A percentile compares a stretch with the other conserved stretches of the same genome.
Evolutionary conservation across 1,284 basidiomycete genomes (phyloP).

Genomic region (Ustanciosporium gigantosporum): DNA sequence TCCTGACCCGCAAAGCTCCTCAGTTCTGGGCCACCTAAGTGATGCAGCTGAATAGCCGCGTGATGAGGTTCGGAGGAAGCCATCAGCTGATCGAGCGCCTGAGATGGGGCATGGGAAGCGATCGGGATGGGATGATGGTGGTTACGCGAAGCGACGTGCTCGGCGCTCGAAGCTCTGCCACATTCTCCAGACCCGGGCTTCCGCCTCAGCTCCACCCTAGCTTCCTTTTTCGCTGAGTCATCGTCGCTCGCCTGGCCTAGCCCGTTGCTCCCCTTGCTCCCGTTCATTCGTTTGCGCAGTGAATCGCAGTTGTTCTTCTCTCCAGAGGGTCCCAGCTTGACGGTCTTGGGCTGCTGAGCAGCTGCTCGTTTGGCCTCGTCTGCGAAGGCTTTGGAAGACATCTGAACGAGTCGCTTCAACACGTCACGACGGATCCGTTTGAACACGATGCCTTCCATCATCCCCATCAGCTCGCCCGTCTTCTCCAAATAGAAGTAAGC

Average conservation of each 20-base stretch:
- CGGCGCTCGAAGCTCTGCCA: too few relatives aligned
- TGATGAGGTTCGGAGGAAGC: background rate
- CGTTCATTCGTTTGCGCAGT: too few relatives aligned
- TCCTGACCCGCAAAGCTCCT: conserved; percentile 6
- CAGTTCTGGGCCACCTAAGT: conserved; percentile 14
- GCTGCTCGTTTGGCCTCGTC: conserved; percentile 10
- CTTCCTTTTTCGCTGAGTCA: too few relatives aligned
- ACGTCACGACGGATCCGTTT: conserved; percentile 32
- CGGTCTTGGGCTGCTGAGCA: background rate
- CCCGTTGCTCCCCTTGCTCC: too few relatives aligned
- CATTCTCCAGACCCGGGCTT: too few relatives aligned
- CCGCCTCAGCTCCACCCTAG: too few relatives aligned
- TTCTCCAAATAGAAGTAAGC: conserved; percentile 25
- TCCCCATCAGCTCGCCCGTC: conserved; percentile 17
- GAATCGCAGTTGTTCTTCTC: too few relatives aligned
- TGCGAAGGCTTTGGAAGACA: conserved; percentile 25
- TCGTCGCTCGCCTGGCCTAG: too few relatives aligned
- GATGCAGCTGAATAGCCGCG: conserved; percentile 2
- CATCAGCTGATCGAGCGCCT: too few relatives aligned
- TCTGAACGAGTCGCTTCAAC: conserved; percentile 23
- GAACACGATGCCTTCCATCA: conserved; percentile 33
- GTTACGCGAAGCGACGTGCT: too few relatives aligned
- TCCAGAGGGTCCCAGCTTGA: too few relatives aligned
- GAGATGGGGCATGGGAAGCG: background rate
- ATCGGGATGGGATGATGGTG: too few relatives aligned